A percentile compares a stretch with the other conserved stretches of the same genome.
Conservation (phyloP, 345 rosid species). For the Lepidium sativum region DNA sequence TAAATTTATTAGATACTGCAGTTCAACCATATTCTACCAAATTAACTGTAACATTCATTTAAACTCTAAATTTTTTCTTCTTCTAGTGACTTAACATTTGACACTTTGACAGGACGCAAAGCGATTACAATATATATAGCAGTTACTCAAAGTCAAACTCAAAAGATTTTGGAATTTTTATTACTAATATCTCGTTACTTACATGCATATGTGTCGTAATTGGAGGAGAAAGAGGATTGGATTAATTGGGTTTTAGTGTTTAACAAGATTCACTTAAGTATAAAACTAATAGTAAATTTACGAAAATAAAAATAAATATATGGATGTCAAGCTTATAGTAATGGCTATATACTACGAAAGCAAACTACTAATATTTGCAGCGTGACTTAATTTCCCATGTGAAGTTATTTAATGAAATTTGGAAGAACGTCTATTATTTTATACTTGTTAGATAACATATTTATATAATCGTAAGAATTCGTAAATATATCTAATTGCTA, state of each 20-base stretch:
- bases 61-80: not conserved
- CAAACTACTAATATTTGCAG: constrained; percentile 10
- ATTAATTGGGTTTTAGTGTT: not conserved
- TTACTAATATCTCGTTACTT: not conserved
- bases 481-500: constrained; percentile 2
- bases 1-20: too few relatives aligned
- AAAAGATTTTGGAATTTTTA: not conserved
- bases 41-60: too few relatives aligned
- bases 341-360: constrained; percentile 12
- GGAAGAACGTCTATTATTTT: constrained; percentile 19
- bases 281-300: not conserved
- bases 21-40: too few relatives aligned
- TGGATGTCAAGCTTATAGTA: constrained; percentile 1
- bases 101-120: not conserved
- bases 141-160: not conserved
- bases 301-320: not conserved
- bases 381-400: constrained; percentile 21
- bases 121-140: not conserved
- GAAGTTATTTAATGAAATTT: constrained; percentile 21
- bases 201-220: not conserved
- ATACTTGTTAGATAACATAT: not conserved
- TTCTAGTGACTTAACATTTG: not conserved
- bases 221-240: not conserved
- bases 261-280: not conserved
- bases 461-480: not conserved